These are phyloP conservation scores for Pleurotus pulmonarius DNA, from an alignment of 768 basidiomycete genomes.

Conservation along the genomic window DNA sequence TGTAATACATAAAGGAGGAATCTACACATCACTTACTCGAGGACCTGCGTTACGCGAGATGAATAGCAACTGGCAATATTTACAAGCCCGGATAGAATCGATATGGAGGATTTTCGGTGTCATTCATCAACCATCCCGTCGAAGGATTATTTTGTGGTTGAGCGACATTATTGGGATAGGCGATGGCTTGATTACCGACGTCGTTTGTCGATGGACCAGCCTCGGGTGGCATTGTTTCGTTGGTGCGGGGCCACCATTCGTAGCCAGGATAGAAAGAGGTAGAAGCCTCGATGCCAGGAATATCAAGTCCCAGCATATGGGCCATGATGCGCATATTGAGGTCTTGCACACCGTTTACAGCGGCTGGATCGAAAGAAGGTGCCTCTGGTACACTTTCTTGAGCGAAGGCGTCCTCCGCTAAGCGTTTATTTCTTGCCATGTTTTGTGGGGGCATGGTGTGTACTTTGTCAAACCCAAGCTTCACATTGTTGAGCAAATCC, in stretches of 20 bases:
- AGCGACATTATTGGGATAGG: not conserved
- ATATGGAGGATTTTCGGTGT: not conserved
- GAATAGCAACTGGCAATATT: not conserved
- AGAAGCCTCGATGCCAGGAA: conserved; percentile 62
- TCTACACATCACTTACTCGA: too few relatives aligned
- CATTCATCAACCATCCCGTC: conserved; percentile 3
- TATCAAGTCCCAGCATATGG: conserved; percentile 65
- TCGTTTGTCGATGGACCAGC: too few relatives aligned
- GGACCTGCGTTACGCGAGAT: too few relatives aligned
- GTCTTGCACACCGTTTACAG: conserved; percentile 53
- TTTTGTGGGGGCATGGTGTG: conserved; percentile 30
- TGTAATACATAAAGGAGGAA: too few relatives aligned
- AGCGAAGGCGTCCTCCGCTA: conserved; percentile 62
- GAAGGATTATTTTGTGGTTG: not conserved
- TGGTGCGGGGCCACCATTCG: conserved; percentile 61
- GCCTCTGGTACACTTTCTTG: conserved; percentile 36
- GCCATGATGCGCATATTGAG: conserved; percentile 66
- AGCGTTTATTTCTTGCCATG: conserved; percentile 50
- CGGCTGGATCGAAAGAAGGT: conserved; percentile 17
- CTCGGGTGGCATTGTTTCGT: not conserved
- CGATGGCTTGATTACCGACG: too few relatives aligned
- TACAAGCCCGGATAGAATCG: conserved; percentile 1
- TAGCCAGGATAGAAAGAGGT: conserved; percentile 54
- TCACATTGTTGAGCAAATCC: conserved; percentile 65
- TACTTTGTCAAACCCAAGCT: conserved; percentile 45